A percentile compares a stretch with the other conserved stretches of the same genome.
Evolutionary conservation across 768 basidiomycete species (phyloP).

Genomic region (Kwoniella bestiolae): DNA sequence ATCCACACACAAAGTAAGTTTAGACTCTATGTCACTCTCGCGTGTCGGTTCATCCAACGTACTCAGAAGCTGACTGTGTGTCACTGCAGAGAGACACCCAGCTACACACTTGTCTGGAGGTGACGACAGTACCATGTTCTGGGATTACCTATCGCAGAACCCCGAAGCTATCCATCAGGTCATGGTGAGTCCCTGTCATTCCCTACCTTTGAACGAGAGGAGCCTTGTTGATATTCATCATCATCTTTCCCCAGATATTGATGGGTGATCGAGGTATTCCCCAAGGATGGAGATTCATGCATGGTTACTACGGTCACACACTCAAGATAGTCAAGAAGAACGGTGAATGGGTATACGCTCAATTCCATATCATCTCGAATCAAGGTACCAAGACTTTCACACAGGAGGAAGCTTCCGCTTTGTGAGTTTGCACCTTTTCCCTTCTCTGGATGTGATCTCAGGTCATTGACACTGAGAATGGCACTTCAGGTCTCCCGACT

Average conservation of each 20-base stretch:
- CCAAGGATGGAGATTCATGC: constrained; percentile 70
- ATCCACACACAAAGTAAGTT: constrained; percentile 45
- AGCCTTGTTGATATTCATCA: background rate
- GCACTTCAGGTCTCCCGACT: constrained; percentile 52
- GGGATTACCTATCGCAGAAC: constrained; percentile 63
- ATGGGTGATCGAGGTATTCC: constrained; percentile 61
- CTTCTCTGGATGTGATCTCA: too few species aligned
- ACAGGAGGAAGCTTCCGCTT: constrained; percentile 64
- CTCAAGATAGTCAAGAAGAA: constrained; percentile 57
- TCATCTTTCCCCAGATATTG: constrained; percentile 46
- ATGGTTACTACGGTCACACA: constrained; percentile 77
- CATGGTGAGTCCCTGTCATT: constrained; percentile 40
- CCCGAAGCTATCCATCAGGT: constrained; percentile 61
- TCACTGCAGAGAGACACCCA: constrained; percentile 64
- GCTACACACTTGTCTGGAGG: constrained; percentile 88
- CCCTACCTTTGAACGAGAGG: background rate
- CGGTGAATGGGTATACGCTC: constrained; percentile 56
- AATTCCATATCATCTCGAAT: constrained; percentile 58
- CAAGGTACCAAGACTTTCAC: constrained; percentile 68
- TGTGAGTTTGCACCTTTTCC: constrained; percentile 15
- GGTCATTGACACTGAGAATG: background rate
- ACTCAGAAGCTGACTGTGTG: background rate
- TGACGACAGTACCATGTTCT: constrained; percentile 65
- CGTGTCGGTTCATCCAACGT: background rate
- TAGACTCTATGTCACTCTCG: background rate